phyloP scores from a whole-genome alignment of 495 filamentous ascomycete species.

The Penicillium psychrofluorescens region DNA sequence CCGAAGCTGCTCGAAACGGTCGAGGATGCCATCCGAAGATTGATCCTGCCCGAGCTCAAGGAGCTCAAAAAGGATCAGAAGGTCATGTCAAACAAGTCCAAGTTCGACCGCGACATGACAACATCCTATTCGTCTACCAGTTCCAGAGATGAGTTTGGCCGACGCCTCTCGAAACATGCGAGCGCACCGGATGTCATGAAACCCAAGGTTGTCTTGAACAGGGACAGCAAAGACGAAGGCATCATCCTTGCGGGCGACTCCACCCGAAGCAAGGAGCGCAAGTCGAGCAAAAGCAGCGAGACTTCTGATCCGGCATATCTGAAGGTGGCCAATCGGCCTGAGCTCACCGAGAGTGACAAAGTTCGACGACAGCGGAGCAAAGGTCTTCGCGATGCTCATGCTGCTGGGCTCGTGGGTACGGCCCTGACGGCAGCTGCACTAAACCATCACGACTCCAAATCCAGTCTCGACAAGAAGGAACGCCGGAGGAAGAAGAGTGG shows the following conservation, averaged over 20 bases:
- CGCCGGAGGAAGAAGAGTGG: slow-evolving; percentile 34
- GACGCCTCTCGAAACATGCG: slow-evolving; percentile 59
- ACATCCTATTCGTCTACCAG: slow-evolving; percentile 52
- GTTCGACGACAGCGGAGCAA: slow-evolving; percentile 53
- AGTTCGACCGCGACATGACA: slow-evolving; percentile 53
- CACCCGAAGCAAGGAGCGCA: slow-evolving; percentile 35
- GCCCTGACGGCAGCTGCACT: slow-evolving; percentile 58
- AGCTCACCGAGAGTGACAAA: slow-evolving; percentile 45
- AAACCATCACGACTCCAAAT: slow-evolving; percentile 56
- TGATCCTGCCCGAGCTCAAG: slow-evolving; percentile 88
- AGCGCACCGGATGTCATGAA: slow-evolving; percentile 64
- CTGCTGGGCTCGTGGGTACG: slow-evolving; percentile 45
- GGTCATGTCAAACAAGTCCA: slow-evolving; percentile 49
- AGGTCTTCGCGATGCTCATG: slow-evolving; percentile 49
- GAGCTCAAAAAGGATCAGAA: slow-evolving; percentile 86
- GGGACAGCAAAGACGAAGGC: slow-evolving; percentile 52
- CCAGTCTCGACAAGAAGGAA: slow-evolving; percentile 47
- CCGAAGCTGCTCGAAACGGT: slow-evolving; percentile 92
- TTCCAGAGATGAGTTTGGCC: slow-evolving; percentile 52
- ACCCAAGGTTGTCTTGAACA: slow-evolving; percentile 58
- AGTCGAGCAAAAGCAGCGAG: slow-evolving; percentile 36
- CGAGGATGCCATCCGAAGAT: slow-evolving; percentile 86
- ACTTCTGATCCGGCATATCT: slow-evolving; percentile 38
- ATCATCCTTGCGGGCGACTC: slow-evolving; percentile 48
- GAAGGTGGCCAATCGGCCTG: slow-evolving; percentile 40